Conservation (phyloP, 345 rosid genomes). For the Erucastrum elatum region DNA sequence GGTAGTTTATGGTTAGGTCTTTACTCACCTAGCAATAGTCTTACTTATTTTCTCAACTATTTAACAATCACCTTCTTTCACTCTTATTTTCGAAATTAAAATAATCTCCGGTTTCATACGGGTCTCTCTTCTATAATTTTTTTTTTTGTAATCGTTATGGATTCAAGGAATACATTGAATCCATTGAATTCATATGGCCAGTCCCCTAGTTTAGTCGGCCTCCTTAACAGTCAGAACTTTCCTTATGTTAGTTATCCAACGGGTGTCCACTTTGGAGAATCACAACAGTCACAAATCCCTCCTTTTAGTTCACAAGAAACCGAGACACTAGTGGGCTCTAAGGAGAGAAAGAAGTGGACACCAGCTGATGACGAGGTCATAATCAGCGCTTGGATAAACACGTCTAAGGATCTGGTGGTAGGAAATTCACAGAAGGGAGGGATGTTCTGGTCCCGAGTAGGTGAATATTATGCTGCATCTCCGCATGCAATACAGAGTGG, state of each 20-base stretch:
- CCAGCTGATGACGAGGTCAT: not conserved
- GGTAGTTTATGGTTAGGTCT: no score
- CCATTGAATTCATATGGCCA: not conserved
- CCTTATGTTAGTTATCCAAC: not conserved
- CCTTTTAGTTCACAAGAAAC: not conserved
- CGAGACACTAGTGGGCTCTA: not conserved
- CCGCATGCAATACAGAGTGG: not conserved
- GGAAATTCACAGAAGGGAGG: not conserved
- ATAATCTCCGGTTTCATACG: not conserved
- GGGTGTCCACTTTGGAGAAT: not conserved
- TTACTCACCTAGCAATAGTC: no score
- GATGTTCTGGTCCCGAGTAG: not conserved
- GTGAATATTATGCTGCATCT: not conserved
- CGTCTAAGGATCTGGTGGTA: not conserved
- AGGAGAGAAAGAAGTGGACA: not conserved
- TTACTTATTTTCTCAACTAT: no score
- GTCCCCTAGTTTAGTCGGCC: not conserved
- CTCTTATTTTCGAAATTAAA: no score
- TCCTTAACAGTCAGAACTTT: not conserved
- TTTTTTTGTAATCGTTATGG: not conserved
- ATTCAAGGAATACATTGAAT: not conserved
- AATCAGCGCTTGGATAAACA: not conserved
- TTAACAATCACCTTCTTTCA: no score
- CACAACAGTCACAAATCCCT: not conserved
- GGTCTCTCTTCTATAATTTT: not conserved